Percentiles rank a stretch among this genome's conserved stretches.
Evolutionary conservation across 257 asterid genomes (phyloP).

Genomic region (Phtheirospermum japonicum): DNA sequence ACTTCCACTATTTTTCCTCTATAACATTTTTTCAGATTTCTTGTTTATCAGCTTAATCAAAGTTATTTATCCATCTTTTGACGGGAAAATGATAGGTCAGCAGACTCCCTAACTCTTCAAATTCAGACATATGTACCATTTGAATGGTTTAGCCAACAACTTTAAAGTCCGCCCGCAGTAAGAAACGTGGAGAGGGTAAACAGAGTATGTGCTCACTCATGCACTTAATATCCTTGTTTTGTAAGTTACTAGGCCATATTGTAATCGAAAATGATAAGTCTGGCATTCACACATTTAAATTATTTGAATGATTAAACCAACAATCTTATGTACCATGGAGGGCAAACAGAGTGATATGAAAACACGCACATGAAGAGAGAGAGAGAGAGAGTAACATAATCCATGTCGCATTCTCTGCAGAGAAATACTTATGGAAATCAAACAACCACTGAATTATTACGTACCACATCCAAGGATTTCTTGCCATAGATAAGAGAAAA

Average conservation of each 20-base stretch:
- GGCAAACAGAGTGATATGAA: neutral
- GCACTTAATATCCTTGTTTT: slow-evolving; percentile 1
- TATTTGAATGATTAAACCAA: neutral
- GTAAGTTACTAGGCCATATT: slow-evolving; percentile 2
- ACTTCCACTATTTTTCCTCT: no score
- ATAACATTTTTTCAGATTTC: no score
- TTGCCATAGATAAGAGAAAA: slow-evolving; percentile 68
- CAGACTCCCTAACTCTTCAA: no score
- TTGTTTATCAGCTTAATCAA: no score
- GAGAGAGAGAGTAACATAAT: neutral
- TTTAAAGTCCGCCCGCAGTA: neutral
- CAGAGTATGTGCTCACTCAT: neutral
- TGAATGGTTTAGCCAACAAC: slow-evolving; percentile 1
- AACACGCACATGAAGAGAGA: neutral
- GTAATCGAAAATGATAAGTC: neutral
- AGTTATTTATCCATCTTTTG: no score
- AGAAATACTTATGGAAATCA: slow-evolving; percentile 1
- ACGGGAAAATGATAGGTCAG: no score
- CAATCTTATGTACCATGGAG: neutral
- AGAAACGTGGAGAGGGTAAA: neutral
- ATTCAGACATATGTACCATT: neutral
- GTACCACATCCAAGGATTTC: slow-evolving; percentile 68
- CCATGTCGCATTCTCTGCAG: neutral
- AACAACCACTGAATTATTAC: slow-evolving; percentile 28
- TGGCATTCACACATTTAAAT: neutral